Evolutionary conservation across 805 yeast species (phyloP), one percentile per base, ranked within the genome.

Genomic region (Lachancea cidri): DNA sequence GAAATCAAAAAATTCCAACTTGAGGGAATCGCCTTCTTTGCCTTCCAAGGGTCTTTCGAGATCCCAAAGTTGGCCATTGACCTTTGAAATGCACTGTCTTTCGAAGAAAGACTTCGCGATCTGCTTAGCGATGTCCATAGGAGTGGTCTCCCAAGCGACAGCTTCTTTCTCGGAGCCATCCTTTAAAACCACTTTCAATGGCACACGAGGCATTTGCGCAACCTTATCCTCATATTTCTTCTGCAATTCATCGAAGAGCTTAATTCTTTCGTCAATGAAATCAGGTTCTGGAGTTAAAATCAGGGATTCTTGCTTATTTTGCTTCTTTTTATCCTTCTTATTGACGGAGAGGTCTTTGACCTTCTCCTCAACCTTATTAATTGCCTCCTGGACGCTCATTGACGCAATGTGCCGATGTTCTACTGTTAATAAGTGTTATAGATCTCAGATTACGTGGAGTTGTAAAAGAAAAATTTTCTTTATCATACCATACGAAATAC

Each of bases 61-160:
- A 70, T 93, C 98, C 98, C 98, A 93, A 54, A 91, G 72, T 55
- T 76, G 72, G 44, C 95, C 96, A 60, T 93, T 76, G 41, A 91
- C 94, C 66, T 87, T 88, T 45, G 98, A 76, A 53, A 93, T 88
- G 50, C 93, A 87, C 55, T 86, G 85, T 68, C 87, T 83, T 51
- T 93, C 98, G 36, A 81, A 72, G 60, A 91, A 83, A 7, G 96
- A 82, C 67, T 86, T 85, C 51, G 95, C 87, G 55, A 91, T 88
- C 42, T 65, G 79, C 54, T 72, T 74, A 38, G 98, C 97, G 50
- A 91, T 84, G 39, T 79, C 83, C 66, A 86, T 65, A 35, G 98
- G 98, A 19, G 88, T 71, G 38, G 98, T 88, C 65, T 89, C 96
- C 81, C 82, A 93, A 4, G 95, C 71, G 19, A 76, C 76, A 47